Conservation (phyloP, 148 eudicot genomes). For the Chenopodium berlandieri region DNA sequence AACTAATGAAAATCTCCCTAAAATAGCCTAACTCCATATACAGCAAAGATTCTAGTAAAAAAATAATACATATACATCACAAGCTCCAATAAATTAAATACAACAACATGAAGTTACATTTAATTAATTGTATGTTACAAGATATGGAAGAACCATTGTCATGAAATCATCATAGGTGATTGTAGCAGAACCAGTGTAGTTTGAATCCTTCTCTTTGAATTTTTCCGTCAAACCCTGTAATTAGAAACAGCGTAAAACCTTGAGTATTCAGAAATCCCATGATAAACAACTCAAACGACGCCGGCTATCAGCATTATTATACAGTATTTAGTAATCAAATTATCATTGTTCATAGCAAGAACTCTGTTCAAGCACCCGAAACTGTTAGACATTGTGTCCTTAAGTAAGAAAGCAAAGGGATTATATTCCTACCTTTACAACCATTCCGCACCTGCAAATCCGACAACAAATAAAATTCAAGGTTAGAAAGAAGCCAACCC, state of each 20-base stretch:
- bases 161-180: conserved; percentile 60
- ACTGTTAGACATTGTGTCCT: neutral
- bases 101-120: neutral
- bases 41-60: neutral
- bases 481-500: conserved; percentile 7
- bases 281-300: neutral
- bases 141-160: conserved; percentile 75
- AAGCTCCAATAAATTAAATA: neutral
- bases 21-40: conserved; percentile 3
- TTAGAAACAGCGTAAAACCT: neutral
- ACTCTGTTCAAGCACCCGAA: neutral
- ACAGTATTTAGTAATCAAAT: neutral
- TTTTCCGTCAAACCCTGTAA: conserved; percentile 79
- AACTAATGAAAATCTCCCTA: neutral
- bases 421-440: conserved; percentile 55
- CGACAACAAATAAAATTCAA: conserved; percentile 22
- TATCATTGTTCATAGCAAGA: neutral
- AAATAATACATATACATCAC: neutral
- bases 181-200: conserved; percentile 67
- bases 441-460: conserved; percentile 65
- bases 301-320: neutral
- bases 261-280: neutral
- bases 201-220: conserved; percentile 74
- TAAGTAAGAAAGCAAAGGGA: neutral
- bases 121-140: conserved; percentile 37